A percentile compares a stretch with the other conserved stretches of the same genome.
phyloP scores from a whole-genome alignment of 176 grass and related monocot genomes.

The Eragrostis nindensis region DNA sequence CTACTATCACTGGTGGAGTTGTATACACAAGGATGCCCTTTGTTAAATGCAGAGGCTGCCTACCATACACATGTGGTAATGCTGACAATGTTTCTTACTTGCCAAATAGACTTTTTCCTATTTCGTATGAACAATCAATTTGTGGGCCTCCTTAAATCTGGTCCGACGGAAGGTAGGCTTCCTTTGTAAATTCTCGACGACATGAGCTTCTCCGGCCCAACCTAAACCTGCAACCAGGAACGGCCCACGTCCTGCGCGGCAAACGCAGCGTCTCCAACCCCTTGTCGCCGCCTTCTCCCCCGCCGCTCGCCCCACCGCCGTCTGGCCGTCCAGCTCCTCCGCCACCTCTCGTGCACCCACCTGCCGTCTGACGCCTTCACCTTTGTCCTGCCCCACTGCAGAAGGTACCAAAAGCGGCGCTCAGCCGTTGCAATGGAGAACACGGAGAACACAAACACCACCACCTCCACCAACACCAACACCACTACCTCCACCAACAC shows the following conservation, averaged over 20 bases:
- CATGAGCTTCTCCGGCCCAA: neutral
- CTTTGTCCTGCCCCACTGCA: neutral
- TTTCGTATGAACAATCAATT: too few species aligned
- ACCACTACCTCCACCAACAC: neutral
- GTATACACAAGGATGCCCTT: too few species aligned
- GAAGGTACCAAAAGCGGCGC: neutral
- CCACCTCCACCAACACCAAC: neutral
- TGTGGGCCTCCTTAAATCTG: too few species aligned
- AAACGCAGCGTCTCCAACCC: neutral
- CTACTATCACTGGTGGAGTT: too few species aligned
- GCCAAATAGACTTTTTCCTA: too few species aligned
- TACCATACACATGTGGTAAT: too few species aligned
- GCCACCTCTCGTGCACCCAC: neutral
- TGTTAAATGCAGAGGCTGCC: too few species aligned
- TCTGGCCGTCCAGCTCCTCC: neutral
- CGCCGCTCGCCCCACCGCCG: neutral
- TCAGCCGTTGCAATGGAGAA: slow-evolving; percentile 26
- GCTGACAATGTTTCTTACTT: too few species aligned
- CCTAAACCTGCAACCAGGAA: neutral
- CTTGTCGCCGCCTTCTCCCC: neutral
- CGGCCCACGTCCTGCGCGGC: neutral
- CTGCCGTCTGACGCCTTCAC: neutral
- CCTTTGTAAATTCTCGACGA: neutral
- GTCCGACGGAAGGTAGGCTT: neutral
- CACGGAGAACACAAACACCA: slow-evolving; percentile 22